Base-by-base conservation (phyloP, 2,329 filamentous ascomycete species). In the Ophiostoma tasmaniense region DNA sequence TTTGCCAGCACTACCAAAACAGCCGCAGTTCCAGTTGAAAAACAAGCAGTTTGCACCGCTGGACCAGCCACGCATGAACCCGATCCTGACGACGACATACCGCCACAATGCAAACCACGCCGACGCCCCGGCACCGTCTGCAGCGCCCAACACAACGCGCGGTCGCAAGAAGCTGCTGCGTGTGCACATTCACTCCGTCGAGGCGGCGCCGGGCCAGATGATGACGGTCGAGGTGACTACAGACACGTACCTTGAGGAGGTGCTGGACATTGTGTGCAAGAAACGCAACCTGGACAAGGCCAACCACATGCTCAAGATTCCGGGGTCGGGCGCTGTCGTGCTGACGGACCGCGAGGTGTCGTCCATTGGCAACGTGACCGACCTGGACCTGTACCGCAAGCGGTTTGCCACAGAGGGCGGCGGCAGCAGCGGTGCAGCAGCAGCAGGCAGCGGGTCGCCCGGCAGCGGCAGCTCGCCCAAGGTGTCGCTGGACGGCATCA, bases 241-340 rank as follows among this genome's bases (percentile, higher is more conserved):
- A 0, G 90, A 94, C 73, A 94, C 89, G 37, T 95, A 93, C 76
- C 86, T 95, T 62, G 90, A 90, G 61, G 91, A 95, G 76, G 87
- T 95, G 35, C 87, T 94, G 67, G 91, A 94, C 75, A 83, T 88
- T 72, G 89, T 91, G 2, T 95, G 91, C 76, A 86, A 88, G 59
- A 91, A 91, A 77, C 84, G 92, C 61, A 87, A 91, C 70, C 81
- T 95, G 0, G 92, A 95, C 76, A 92, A 93, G 80, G 89, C 85
- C 22, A 87, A 89, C 69, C 91, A 92, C 76, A 89, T 94, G 5
- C 84, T 96, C 72, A 93, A 92, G 77, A 84, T 94, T 13, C 88
- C 89, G 0, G 87, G 87, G 17, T 91, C 90, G 2, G 89, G 89
- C 20, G 90, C 89, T 1, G 86, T 93, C 14, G 90, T 91, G 37